Conservation (phyloP, 495 filamentous ascomycete species). For the Penicillium atrosanguineum region DNA sequence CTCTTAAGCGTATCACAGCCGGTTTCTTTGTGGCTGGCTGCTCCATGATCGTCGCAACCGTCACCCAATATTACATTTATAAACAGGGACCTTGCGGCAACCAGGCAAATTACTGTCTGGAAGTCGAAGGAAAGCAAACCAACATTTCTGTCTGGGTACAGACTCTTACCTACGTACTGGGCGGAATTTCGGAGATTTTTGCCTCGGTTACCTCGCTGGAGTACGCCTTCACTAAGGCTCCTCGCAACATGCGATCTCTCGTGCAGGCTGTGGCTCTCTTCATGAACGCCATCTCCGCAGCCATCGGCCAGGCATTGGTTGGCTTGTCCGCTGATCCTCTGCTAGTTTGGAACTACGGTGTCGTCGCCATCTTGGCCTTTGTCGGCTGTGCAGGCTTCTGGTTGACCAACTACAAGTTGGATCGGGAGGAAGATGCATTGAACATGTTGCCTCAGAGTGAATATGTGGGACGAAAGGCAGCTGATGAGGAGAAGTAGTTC, state of each 20-base stretch:
- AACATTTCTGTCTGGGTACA: constrained; percentile 65
- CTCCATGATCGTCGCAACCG: constrained; percentile 65
- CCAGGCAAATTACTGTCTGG: constrained; percentile 47
- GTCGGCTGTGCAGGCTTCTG: constrained; percentile 62
- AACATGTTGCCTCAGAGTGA: constrained; percentile 44
- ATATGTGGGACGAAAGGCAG: constrained; percentile 11
- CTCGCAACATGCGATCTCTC: constrained; percentile 73
- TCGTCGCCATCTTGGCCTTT: constrained; percentile 60
- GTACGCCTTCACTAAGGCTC: constrained; percentile 80
- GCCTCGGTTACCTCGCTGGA: constrained; percentile 65
- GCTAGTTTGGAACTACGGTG: constrained; percentile 63
- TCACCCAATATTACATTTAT: constrained; percentile 73
- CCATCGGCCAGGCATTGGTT: constrained; percentile 67
- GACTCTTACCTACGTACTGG: constrained; percentile 60
- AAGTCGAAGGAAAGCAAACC: constrained; percentile 27
- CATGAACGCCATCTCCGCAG: constrained; percentile 65
- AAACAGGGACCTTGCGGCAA: constrained; percentile 55
- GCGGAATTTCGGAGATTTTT: constrained; percentile 73
- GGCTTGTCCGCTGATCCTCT: constrained; percentile 64
- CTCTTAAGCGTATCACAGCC: constrained; percentile 68
- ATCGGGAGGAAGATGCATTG: constrained; percentile 62
- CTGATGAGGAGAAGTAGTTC: constrained; percentile 17
- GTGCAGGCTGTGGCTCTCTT: constrained; percentile 68
- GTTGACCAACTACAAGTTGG: constrained; percentile 55
- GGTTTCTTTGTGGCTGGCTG: constrained; percentile 60